A percentile compares a stretch with the other conserved stretches of the same genome.
phyloP scores from a whole-genome alignment of 495 filamentous ascomycete species.

The Evernia prunastri region DNA sequence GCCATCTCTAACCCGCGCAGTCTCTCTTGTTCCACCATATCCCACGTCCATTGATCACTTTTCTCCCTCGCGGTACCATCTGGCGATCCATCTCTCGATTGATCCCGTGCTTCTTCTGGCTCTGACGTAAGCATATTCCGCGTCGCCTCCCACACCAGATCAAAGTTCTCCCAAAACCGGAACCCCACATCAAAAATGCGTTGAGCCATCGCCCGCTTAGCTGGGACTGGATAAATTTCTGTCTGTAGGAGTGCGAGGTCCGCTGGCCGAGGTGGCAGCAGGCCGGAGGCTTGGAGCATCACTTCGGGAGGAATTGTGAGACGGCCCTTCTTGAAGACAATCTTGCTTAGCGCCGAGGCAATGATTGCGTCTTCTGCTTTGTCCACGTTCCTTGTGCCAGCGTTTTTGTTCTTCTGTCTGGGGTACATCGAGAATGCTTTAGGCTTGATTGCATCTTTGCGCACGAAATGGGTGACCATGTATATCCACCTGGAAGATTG shows the following conservation, averaged over 20 bases:
- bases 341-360: conserved; percentile 73
- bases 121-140: conserved; percentile 12
- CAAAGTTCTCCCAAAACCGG: conserved; percentile 16
- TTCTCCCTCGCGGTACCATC: conserved; percentile 17
- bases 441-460: conserved; percentile 41
- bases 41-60: conserved; percentile 45
- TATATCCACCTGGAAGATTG: conserved; percentile 54
- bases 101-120: conserved; percentile 9
- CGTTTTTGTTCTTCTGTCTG: conserved; percentile 22
- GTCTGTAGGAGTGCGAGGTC: conserved; percentile 20
- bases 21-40: conserved; percentile 53
- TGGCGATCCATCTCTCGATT: conserved; percentile 18
- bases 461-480: conserved; percentile 65
- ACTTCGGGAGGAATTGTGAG: conserved; percentile 78
- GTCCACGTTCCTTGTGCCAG: conserved; percentile 13
- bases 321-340: conserved; percentile 85
- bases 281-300: conserved; percentile 58
- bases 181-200: conserved; percentile 18
- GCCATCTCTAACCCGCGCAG: conserved; percentile 47
- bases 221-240: conserved; percentile 12
- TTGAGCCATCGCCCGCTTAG: conserved; percentile 6
- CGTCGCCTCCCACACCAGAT: conserved; percentile 19
- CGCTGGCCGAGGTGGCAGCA: conserved; percentile 53
- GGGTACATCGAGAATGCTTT: conserved; percentile 23
- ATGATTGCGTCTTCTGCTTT: conserved; percentile 43